phyloP scores from a whole-genome alignment of 1,284 basidiomycete genomes.

The Sanghuangporus weigelae region DNA sequence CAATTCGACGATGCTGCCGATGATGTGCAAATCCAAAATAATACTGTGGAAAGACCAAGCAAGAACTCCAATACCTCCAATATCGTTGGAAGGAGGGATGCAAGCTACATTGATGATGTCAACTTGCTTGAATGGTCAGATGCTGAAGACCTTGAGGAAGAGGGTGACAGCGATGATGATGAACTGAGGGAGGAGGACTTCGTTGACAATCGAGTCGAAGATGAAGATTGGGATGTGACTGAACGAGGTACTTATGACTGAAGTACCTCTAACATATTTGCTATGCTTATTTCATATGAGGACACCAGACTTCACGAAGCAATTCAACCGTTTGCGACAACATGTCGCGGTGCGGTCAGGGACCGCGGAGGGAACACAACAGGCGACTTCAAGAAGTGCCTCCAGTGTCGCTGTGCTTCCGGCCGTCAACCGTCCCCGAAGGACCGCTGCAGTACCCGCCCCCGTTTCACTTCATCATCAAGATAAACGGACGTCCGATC shows the following conservation, averaged over 20 bases:
- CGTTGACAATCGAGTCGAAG: constrained; percentile 61
- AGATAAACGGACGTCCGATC: constrained; percentile 58
- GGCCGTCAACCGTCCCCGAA: constrained; percentile 64
- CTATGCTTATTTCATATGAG: not conserved
- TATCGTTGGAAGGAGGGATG: constrained; percentile 28
- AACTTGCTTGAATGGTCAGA: constrained; percentile 33
- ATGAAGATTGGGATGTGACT: constrained; percentile 47
- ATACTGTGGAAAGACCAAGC: not conserved
- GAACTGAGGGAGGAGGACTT: constrained; percentile 39
- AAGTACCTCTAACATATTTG: not conserved
- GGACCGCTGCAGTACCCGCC: constrained; percentile 5
- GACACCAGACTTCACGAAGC: constrained; percentile 86
- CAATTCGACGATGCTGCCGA: constrained; percentile 35
- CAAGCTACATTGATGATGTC: constrained; percentile 45
- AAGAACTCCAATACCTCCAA: constrained; percentile 7
- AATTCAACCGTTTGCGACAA: constrained; percentile 89
- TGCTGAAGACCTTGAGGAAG: constrained; percentile 35
- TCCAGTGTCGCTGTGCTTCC: constrained; percentile 58
- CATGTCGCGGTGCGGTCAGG: constrained; percentile 74
- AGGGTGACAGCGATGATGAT: constrained; percentile 36
- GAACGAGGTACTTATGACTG: constrained; percentile 37
- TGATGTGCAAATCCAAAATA: constrained; percentile 18
- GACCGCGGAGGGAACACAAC: constrained; percentile 46
- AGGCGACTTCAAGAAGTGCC: constrained; percentile 43
- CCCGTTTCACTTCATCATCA: constrained; percentile 23